A percentile compares a stretch with the other conserved stretches of the same genome.
Evolutionary conservation across 768 basidiomycete species (phyloP).

Genomic region (Mycena kentingensis): DNA sequence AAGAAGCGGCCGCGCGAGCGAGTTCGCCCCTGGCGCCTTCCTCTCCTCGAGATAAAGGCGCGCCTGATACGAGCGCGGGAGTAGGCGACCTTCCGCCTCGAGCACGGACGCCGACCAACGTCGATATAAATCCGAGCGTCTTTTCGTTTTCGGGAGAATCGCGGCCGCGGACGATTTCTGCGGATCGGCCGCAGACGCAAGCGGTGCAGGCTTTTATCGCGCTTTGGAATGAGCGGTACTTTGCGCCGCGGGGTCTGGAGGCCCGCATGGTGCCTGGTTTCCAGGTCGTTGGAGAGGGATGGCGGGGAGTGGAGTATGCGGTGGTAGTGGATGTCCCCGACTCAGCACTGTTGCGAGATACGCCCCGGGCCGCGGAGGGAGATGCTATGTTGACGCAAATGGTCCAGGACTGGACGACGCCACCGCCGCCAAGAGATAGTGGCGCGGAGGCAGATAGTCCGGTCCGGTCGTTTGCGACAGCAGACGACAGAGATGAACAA

Average conservation of each 20-base stretch:
- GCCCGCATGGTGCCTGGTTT: slow-evolving; percentile 11
- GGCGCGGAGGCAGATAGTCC: neutral
- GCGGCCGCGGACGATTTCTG: neutral
- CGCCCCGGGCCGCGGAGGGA: too few species aligned
- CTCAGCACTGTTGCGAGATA: too few species aligned
- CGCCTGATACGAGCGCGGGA: too few species aligned
- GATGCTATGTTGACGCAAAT: neutral
- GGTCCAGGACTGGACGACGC: neutral
- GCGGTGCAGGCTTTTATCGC: slow-evolving; percentile 14
- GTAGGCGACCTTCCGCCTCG: too few species aligned
- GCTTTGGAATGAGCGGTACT: slow-evolving; percentile 21
- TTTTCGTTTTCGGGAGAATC: too few species aligned
- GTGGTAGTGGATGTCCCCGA: too few species aligned
- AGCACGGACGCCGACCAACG: neutral
- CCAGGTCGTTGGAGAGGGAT: neutral
- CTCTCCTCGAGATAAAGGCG: neutral
- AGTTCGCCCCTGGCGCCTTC: neutral
- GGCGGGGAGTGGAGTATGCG: neutral
- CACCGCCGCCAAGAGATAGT: too few species aligned
- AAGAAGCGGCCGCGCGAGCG: neutral
- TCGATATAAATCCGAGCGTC: too few species aligned
- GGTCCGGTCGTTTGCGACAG: neutral
- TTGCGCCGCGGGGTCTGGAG: slow-evolving; percentile 13
- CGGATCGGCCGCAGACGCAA: neutral
- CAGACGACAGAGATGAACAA: neutral